Evolutionary conservation across 306 rosid species (phyloP), one percentile per base, ranked within the genome.

Genomic region (Prunus mira): DNA sequence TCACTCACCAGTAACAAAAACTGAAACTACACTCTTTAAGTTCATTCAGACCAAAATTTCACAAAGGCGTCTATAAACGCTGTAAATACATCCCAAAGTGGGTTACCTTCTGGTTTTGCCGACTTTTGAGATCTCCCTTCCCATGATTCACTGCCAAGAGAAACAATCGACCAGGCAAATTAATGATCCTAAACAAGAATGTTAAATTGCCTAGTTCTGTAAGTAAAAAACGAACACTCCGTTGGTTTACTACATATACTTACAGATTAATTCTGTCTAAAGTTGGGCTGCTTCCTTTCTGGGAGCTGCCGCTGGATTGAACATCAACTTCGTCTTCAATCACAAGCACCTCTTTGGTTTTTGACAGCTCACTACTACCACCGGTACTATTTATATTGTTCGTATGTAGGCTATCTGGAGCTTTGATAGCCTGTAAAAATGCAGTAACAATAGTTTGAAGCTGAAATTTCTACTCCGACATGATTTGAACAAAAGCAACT

Each of bases 111-210:
- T 30, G 61, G 81, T 73, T 82, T 90, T 27, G 27, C 70, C 0
- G 92, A 69, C 15, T 71, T 84, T 67, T 80, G 85, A 2, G 88
- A 69, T 22, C 32, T 72, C 69, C 86, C 89, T 65, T 89, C 92
- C 99, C 98, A 92, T 30, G 99, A 90, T 83, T 91, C 98, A 50
- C 99, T 96, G 97, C 83, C 84, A 79, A 82, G 60, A 80, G 30
- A 69, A 62, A 79, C 61, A 55, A 67, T 61, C 41, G 20, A 46
- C 67, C 56, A 20, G 78, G 62, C 52, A 71, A 71, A 78, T 87
- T 41, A 83, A 71, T 27, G 12, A 62, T 65, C 51, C 10, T 52
- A 66, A 28, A 62, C 72, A 38, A 73, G 55, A 25, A 55, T 17
- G 57, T 61, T 41, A 22, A 72, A 76, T 61, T 50, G 54, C 60